Base-by-base conservation (phyloP, 2,329 filamentous ascomycete species). In the Cercospora beticola region DNA sequence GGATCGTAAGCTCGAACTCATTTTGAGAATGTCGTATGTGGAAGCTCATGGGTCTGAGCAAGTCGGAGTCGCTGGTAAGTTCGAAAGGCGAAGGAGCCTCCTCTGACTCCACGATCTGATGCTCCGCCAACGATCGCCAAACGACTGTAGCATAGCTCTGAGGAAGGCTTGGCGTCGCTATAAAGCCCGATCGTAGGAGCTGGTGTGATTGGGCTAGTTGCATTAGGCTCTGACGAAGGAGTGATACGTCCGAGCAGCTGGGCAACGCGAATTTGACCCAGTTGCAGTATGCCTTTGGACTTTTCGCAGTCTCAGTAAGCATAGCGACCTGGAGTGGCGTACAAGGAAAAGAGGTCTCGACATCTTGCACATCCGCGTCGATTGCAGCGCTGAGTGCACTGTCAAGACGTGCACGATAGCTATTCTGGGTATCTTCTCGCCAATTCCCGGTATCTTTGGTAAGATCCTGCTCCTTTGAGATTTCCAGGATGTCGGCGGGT, bases 311-410 rank as follows among this genome's bases (percentile, higher is more conserved):
- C 80, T 97, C 92, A 0, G 87, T 84, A 16, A 97, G 83, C 92
- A 97, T 96, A 1, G 92, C 89, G 18, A 86, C 82, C 74, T 97
- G 94, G 9, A 95, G 83, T 14, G 89, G 85, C 4, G 89, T 94
- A 77, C 92, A 95, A 4, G 85, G 85, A 18, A 86, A 75, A 4
- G 87, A 78, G 28, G 81, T 79, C 18, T 81, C 76, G 21, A 80
- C 60, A 4, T 74, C 64, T 18, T 65, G 26, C 16, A 30, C 56
- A 8, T 36, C 33, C 12, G 33, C 26, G 16, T 61, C 31, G 30
- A 73, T 31, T 12, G 54, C 23, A 21, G 40, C 52, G 28, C 12
- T n/a, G 9, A 73, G n/a, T 4, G 58, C 57, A 12, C 56, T 56
- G 16, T 68, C 31, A n/a, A 73, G 28, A 21, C 18, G 36, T 12